Percentiles rank a stretch among this genome's conserved stretches.
Evolutionary conservation across 2,329 filamentous ascomycete genomes (phyloP).

Genomic region (Fonsecaea multimorphosa): DNA sequence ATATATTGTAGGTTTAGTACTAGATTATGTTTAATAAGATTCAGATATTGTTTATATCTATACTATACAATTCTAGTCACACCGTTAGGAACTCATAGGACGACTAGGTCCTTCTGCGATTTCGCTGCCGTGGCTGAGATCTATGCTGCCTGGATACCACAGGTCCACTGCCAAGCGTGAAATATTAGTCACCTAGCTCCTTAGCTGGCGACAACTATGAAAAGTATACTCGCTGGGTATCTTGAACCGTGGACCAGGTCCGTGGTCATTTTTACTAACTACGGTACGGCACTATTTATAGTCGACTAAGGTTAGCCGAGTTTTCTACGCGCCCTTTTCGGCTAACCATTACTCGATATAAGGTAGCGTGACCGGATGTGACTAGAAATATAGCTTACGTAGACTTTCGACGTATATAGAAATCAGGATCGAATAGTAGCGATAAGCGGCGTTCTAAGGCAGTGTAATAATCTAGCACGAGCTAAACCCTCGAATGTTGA

Average conservation of each 20-base stretch:
- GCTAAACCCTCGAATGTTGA: background rate
- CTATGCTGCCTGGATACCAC: slow-evolving; percentile 5
- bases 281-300: slow-evolving; percentile 7
- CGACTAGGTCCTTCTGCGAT: slow-evolving; percentile 13
- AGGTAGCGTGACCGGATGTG: too few relatives aligned
- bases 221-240: slow-evolving; percentile 15
- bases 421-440: slow-evolving; percentile 9
- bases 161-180: slow-evolving; percentile 12
- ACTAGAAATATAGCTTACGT: too few relatives aligned
- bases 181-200: slow-evolving; percentile 9
- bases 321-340: slow-evolving; percentile 9
- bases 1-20: slow-evolving; percentile 10
- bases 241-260: too few relatives aligned
- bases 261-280: slow-evolving; percentile 9
- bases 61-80: slow-evolving; percentile 13
- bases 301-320: slow-evolving; percentile 14
- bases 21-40: slow-evolving; percentile 15
- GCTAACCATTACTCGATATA: slow-evolving; percentile 5
- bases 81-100: slow-evolving; percentile 14
- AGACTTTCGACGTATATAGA: background rate
- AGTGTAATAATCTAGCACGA: background rate
- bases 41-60: slow-evolving; percentile 21
- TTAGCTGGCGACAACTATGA: slow-evolving; percentile 10
- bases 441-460: slow-evolving; percentile 8
- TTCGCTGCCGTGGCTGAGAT: slow-evolving; percentile 10